Evolutionary conservation across 768 basidiomycete species (phyloP).

Genomic region (Amylocystis lapponica): DNA sequence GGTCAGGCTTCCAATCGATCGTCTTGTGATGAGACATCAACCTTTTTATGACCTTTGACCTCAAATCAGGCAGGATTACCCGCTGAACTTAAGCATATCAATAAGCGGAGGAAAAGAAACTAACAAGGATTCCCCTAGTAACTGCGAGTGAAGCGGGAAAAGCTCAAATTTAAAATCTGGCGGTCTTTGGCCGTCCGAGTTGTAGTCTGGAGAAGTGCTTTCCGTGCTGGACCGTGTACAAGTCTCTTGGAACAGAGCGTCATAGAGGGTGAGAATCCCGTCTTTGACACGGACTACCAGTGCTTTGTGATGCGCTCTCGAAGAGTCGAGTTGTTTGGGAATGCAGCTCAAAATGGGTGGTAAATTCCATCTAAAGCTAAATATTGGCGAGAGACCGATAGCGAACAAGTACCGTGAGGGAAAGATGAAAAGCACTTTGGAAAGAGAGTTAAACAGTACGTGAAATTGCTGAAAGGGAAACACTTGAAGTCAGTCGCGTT

Average conservation of each 20-base stretch:
- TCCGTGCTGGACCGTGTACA: constrained; percentile 62
- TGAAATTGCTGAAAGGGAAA: constrained; percentile 76
- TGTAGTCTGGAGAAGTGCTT: constrained; percentile 55
- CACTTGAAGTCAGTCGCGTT: constrained; percentile 67
- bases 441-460: constrained; percentile 78
- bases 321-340: constrained; percentile 84
- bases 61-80: constrained; percentile 82
- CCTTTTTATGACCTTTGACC: constrained; percentile 45
- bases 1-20: constrained; percentile 19
- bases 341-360: constrained; percentile 81
- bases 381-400: constrained; percentile 79
- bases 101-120: constrained; percentile 90
- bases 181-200: constrained; percentile 27
- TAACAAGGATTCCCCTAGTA: constrained; percentile 88
- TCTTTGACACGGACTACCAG: constrained; percentile 55
- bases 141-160: constrained; percentile 82
- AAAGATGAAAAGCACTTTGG: constrained; percentile 80
- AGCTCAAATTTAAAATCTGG: constrained; percentile 84
- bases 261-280: constrained; percentile 75
- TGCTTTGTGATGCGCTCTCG: constrained; percentile 66
- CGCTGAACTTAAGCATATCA: constrained; percentile 87
- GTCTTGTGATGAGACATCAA: constrained; percentile 22
- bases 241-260: constrained; percentile 77
- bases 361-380: constrained; percentile 85
- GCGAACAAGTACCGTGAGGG: constrained; percentile 81